phyloP scores from a whole-genome alignment of 176 grass and related monocot genomes.

The Cocos nucifera region DNA sequence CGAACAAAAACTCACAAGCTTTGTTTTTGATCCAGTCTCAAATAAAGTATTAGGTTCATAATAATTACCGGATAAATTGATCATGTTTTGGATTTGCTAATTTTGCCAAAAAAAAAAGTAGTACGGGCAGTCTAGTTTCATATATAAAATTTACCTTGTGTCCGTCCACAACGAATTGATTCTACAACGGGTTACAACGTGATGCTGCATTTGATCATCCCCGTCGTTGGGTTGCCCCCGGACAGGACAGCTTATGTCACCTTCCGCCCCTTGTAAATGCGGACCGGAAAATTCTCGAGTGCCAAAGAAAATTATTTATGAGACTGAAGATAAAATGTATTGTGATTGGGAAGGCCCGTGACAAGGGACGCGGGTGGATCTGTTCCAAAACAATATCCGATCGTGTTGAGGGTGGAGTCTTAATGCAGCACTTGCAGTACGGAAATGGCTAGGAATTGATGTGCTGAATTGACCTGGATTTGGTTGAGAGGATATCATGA shows the following conservation, averaged over 20 bases:
- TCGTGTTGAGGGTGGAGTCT: conserved; percentile 75
- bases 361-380: conserved; percentile 80
- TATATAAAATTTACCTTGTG: no score
- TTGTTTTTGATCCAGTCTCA: no score
- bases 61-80: no score
- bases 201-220: conserved; percentile 91
- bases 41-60: no score
- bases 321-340: conserved; percentile 39
- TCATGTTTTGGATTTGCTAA: no score
- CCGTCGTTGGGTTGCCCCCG: conserved; percentile 78
- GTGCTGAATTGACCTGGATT: conserved; percentile 37
- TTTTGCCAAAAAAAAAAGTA: no score
- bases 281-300: conserved; percentile 20
- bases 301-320: conserved; percentile 29
- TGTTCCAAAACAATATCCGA: conserved; percentile 96
- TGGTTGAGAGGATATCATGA: conserved; percentile 44
- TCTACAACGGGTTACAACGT: conserved; percentile 57
- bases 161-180: not conserved
- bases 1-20: no score
- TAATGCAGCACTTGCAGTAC: conserved; percentile 45
- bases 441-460: conserved; percentile 76
- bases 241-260: conserved; percentile 74
- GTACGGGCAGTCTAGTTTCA: no score
- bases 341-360: conserved; percentile 73
- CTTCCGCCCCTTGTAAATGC: conserved; percentile 55